Conservation (phyloP, 2,329 filamentous ascomycete species). For the Sclerotiophoma versabilis region DNA sequence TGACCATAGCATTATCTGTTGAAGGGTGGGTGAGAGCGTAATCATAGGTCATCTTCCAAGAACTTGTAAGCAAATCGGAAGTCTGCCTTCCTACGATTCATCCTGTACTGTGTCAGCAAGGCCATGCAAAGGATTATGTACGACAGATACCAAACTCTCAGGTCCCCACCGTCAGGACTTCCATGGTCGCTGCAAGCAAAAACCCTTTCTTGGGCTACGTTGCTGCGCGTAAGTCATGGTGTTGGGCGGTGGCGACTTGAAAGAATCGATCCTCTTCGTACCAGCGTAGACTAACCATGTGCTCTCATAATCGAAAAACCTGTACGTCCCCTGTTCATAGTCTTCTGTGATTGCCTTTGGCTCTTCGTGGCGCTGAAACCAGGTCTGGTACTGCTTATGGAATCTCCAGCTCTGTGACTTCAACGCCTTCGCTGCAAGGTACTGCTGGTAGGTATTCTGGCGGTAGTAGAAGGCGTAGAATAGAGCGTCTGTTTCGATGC, state of each 20-base stretch:
- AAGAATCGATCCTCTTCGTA: not conserved
- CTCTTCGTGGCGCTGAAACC: constrained; percentile 98
- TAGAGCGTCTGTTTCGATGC: constrained; percentile 92
- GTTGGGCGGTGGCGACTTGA: not conserved
- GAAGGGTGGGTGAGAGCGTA: not conserved
- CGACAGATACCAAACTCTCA: not conserved
- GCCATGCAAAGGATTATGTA: not conserved
- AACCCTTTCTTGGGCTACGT: not conserved
- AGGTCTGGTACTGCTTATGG: constrained; percentile 98
- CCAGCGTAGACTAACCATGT: constrained; percentile 74
- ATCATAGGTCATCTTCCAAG: constrained; percentile 85
- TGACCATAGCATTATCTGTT: constrained; percentile 10
- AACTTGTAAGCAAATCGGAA: constrained; percentile 99
- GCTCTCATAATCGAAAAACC: constrained; percentile 99
- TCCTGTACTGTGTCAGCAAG: constrained; percentile 66
- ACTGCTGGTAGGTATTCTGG: constrained; percentile 94
- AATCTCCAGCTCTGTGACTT: constrained; percentile 99
- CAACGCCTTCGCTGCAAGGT: constrained; percentile 91
- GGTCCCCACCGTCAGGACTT: not conserved
- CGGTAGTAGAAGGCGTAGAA: constrained; percentile 99
- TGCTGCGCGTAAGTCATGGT: not conserved
- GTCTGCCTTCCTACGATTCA: constrained; percentile 97
- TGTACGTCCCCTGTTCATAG: constrained; percentile 97
- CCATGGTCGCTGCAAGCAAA: not conserved
- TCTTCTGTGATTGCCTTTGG: constrained; percentile 99